Evolutionary conservation across 164 flowering plant genomes (phyloP), one percentile per base, ranked within the genome.

Genomic region (Platanus orientalis): DNA sequence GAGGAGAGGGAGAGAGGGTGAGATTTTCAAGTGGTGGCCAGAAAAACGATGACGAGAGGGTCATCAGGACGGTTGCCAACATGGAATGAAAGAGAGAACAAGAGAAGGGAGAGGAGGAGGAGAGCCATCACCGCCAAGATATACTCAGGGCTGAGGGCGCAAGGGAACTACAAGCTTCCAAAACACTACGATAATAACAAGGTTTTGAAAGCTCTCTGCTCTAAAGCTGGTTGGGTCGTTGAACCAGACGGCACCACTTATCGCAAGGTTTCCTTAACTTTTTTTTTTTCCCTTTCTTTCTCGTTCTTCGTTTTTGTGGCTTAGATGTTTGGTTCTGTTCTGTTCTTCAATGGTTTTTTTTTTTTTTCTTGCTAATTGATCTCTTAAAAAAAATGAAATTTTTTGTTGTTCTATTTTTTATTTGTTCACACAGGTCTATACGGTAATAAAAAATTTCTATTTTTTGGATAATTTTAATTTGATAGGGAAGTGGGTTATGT

Each of bases 11-110:
- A 67, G 71, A 67, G 69, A 68, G 54, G 57, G 45, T 21, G 69
- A 49, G 23, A 69, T 13, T 55, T 6, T 19, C 28, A 17, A 50
- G 50, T 39, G 51, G 53, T 49, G n/a, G 73, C 60, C 54, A 76
- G 77, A 49, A 65, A 69, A 42, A 85, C 80, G 90, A 72, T 83
- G 69, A 69, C 85, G 13, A 84, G 86, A 30, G 87, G 85, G 9
- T 73, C 78, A n/a, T 63, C 85, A 57, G 71, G 94, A 69, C 68
- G 92, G 76, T 73, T 89, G 73, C 96, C 98, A 58, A 88, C 98
- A 29, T 92, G 96, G 96, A 89, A 87, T 74, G 98, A 92, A 81
- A 83, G 96, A 60, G 98, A 92, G 79, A 92, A 92, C 70, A 92
- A 92, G 67, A 73, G 87, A 82, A 79, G 89, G 76, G 82, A 96